Conservation (phyloP, 306 rosid species). For the Acacia confusa region DNA sequence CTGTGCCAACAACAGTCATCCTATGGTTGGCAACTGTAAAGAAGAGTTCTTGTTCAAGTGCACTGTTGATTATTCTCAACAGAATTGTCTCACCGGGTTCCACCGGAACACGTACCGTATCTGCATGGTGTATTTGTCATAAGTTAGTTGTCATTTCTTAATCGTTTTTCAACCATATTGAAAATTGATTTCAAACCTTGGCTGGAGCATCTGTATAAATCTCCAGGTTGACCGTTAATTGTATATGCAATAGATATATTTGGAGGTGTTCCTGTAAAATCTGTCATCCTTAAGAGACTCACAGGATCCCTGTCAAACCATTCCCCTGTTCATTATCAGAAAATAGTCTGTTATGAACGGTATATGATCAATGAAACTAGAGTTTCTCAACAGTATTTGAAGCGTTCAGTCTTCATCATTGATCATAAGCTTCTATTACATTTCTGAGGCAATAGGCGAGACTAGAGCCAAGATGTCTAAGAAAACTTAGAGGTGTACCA, state of each 20-base stretch:
- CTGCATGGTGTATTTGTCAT: neutral
- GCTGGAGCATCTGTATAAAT: conserved; percentile 15
- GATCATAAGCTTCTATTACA: neutral
- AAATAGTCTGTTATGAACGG: neutral
- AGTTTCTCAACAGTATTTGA: neutral
- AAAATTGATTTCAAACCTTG: neutral
- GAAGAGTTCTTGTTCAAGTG: conserved; percentile 18
- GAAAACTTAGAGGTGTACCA: conserved; percentile 31
- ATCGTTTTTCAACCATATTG: neutral
- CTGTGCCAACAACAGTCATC: conserved; percentile 55
- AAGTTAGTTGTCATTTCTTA: neutral
- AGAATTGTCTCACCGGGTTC: neutral
- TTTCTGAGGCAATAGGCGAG: neutral
- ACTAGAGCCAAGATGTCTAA: neutral
- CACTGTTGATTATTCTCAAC: conserved; percentile 8
- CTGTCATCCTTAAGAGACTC: neutral
- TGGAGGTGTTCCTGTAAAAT: conserved; percentile 3
- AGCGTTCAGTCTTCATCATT: neutral
- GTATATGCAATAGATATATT: conserved; percentile 11
- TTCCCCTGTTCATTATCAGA: conserved; percentile 3
- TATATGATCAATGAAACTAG: neutral
- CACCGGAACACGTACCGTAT: neutral
- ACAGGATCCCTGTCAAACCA: conserved; percentile 11
- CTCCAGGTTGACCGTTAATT: conserved; percentile 9
- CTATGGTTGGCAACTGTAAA: conserved; percentile 56